Evolutionary conservation across 768 basidiomycete genomes (phyloP).

Genomic region (Mycena galopus): DNA sequence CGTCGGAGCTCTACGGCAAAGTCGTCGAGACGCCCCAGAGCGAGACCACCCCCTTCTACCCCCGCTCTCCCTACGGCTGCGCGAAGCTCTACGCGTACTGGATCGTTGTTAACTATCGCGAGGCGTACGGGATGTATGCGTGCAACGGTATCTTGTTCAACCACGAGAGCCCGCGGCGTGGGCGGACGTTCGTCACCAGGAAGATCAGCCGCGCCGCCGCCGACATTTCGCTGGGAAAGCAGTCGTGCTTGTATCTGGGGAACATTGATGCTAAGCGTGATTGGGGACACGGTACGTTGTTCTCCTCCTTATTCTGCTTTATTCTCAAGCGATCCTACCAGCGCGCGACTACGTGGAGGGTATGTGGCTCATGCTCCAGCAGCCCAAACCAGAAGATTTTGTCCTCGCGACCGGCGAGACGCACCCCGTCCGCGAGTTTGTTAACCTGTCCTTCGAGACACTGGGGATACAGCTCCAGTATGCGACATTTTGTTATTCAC

Average conservation of each 20-base stretch:
- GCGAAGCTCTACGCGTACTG: conserved; percentile 95
- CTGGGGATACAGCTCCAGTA: conserved; percentile 79
- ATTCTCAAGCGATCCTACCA: conserved; percentile 40
- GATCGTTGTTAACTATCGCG: conserved; percentile 93
- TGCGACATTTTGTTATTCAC: conserved; percentile 33
- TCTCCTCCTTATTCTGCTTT: not conserved
- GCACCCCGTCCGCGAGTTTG: conserved; percentile 93
- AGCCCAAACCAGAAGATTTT: conserved; percentile 85
- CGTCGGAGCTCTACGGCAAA: conserved; percentile 97
- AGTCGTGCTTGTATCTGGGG: conserved; percentile 91
- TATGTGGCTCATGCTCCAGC: conserved; percentile 98
- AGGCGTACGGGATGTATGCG: conserved; percentile 96
- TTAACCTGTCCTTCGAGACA: conserved; percentile 85
- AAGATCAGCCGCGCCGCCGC: conserved; percentile 95
- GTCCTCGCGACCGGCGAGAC: conserved; percentile 98
- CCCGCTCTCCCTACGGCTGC: conserved; percentile 96
- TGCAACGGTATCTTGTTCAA: conserved; percentile 99
- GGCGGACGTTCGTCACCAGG: conserved; percentile 95
- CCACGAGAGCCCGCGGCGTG: conserved; percentile 95
- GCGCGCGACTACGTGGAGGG: conserved; percentile 95
- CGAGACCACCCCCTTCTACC: conserved; percentile 98
- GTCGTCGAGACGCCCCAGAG: conserved; percentile 95
- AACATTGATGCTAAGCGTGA: conserved; percentile 96
- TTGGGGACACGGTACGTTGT: conserved; percentile 91
- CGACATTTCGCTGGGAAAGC: conserved; percentile 92